Percentiles rank a stretch among this genome's conserved stretches.
These are phyloP conservation scores for Microstroma glucosiphilum DNA, from an alignment of 1,284 basidiomycete species.

Conservation along the genomic window DNA sequence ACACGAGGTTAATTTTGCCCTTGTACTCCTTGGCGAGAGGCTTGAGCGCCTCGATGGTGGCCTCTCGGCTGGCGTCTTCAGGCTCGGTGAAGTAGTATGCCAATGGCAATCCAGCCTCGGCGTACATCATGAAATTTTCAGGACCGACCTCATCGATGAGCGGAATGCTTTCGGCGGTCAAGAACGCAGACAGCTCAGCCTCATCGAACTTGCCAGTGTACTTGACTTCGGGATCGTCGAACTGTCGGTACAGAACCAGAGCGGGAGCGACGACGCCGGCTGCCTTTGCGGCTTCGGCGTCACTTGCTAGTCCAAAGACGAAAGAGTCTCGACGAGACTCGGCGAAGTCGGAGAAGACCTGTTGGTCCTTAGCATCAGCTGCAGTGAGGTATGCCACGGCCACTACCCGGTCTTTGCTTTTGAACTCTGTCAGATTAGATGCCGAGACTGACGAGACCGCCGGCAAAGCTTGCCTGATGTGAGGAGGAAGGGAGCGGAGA, in stretches of 20 bases:
- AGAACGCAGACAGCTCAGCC: constrained; percentile 61
- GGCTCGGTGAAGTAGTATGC: constrained; percentile 93
- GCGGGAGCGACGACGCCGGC: constrained; percentile 73
- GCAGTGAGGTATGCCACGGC: constrained; percentile 75
- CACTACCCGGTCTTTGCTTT: constrained; percentile 82
- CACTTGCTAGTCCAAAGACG: constrained; percentile 69
- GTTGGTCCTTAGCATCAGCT: constrained; percentile 58
- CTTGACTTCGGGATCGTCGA: constrained; percentile 73
- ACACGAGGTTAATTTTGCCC: constrained; percentile 91
- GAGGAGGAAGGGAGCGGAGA: constrained; percentile 1
- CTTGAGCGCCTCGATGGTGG: constrained; percentile 64
- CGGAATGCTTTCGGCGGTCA: constrained; percentile 78
- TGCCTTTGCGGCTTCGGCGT: constrained; percentile 62
- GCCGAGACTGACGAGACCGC: constrained; percentile 75
- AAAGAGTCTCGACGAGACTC: constrained; percentile 83
- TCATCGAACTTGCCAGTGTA: constrained; percentile 54
- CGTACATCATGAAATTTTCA: constrained; percentile 88
- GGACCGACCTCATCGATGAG: constrained; percentile 86
- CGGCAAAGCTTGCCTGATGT: constrained; percentile 84
- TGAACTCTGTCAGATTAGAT: constrained; percentile 76
- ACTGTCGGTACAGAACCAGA: constrained; percentile 84
- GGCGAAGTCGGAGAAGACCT: constrained; percentile 70
- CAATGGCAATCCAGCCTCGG: constrained; percentile 73
- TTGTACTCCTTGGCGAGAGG: constrained; percentile 75
- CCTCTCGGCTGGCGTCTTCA: constrained; percentile 62